phyloP scores from a whole-genome alignment of 371 early-diverging fungal species.

The Rhizopus arrhizus region DNA sequence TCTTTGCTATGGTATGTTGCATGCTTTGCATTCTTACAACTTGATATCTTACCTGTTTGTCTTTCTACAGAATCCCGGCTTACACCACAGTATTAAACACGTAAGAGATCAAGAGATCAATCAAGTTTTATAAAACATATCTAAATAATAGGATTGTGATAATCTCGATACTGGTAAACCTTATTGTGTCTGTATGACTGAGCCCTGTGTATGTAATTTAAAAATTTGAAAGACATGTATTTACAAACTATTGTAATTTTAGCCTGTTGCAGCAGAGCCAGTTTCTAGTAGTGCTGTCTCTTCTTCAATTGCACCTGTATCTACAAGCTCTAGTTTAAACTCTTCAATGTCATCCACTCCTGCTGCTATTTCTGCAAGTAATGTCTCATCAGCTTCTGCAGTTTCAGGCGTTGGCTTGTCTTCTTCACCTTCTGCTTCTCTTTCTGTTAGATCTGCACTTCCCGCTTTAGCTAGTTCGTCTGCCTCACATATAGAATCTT shows the following conservation, averaged over 20 bases:
- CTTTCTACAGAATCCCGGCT: conserved; percentile 31
- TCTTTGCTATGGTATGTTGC: conserved; percentile 30
- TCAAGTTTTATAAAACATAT: neutral
- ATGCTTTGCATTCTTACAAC: neutral
- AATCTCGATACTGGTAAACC: conserved; percentile 34
- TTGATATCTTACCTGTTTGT: neutral
- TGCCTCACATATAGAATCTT: neutral
- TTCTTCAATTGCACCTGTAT: neutral
- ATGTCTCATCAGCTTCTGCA: neutral
- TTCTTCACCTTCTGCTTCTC: neutral
- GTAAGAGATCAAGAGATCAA: conserved; percentile 17
- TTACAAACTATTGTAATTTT: neutral
- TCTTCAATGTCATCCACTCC: neutral
- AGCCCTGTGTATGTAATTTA: conserved; percentile 30
- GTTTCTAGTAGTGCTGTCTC: neutral
- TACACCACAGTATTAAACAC: conserved; percentile 32
- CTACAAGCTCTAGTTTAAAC: neutral
- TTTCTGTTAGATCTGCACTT: neutral
- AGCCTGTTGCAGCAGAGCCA: neutral
- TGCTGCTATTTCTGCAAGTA: too few species aligned
- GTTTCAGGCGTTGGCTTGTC: neutral
- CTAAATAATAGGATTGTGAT: conserved; percentile 29
- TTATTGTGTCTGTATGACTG: conserved; percentile 33
- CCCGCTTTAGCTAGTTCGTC: neutral
- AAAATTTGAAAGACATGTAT: neutral